Evolutionary conservation across 1,284 basidiomycete genomes (phyloP).

Genomic region (Anthracocystis panici-leucophaei): DNA sequence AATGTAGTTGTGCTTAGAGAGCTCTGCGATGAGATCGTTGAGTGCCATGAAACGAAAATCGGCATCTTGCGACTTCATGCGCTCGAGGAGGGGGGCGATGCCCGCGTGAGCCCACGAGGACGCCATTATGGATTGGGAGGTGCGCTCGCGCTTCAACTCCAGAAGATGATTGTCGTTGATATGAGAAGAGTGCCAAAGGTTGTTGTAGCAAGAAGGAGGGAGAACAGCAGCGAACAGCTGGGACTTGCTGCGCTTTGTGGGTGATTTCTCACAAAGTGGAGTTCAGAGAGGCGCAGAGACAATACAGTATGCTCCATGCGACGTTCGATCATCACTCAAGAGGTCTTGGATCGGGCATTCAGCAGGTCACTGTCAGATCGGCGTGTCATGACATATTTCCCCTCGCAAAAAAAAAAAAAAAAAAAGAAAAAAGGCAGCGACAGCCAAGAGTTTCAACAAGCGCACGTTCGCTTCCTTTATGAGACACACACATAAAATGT

Average conservation of each 20-base stretch:
- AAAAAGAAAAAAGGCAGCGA: neutral
- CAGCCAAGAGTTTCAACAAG: neutral
- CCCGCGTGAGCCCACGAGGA: constrained; percentile 46
- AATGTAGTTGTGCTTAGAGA: constrained; percentile 49
- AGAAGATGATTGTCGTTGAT: too few relatives aligned
- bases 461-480: too few relatives aligned
- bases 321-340: neutral
- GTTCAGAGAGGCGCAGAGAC: too few relatives aligned
- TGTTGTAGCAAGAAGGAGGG: too few relatives aligned
- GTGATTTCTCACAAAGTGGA: too few relatives aligned
- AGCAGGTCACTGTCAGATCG: neutral
- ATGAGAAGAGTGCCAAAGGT: neutral
- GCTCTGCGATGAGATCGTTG: constrained; percentile 61
- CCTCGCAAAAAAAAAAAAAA: too few relatives aligned
- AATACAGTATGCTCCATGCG: constrained; percentile 8
- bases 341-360: neutral
- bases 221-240: too few relatives aligned
- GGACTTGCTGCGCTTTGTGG: too few relatives aligned
- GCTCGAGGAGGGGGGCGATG: constrained; percentile 60
- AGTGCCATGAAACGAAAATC: constrained; percentile 68
- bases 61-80: constrained; percentile 67
- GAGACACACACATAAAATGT: too few relatives aligned
- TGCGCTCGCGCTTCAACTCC: too few relatives aligned
- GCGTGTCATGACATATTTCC: neutral
- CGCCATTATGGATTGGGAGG: constrained; percentile 26